Evolutionary conservation across 1,284 basidiomycete genomes (phyloP), one percentile per base, ranked within the genome.

Genomic region (Sporisorium sorghi): DNA sequence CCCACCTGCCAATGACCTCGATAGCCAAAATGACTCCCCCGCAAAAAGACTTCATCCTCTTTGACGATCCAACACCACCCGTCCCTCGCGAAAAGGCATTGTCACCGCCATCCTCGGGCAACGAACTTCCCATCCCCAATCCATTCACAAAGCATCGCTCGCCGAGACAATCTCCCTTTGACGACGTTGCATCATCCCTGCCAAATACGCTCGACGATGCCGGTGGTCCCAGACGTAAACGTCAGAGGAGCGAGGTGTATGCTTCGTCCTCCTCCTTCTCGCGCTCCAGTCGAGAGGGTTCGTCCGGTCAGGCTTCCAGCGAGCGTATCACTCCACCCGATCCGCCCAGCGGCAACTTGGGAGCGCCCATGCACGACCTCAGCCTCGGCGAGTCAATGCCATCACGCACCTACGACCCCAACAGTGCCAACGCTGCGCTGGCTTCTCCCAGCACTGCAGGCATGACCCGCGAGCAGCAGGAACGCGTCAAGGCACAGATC

Each of bases 41-140:
- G 15, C 66, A 64, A 28, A 71, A 72, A 39, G 77, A 79, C 37
- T 79, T 79, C 42, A 67, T 79, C 37, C 73, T 79, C 58, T 79
- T 79, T 26, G 77, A 79, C 46, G 76, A 79, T n/a, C 61, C 64
- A 0, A 37, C 70, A 3, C 57, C 71, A 5, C 19, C 58, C 12
- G n/a, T 46, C 2, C 9, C 40, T 12, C 49, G 30, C 19, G 48
- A 44, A 9, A 55, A 57, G 14, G 19, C 50, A 23, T 43, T 47
- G 11, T 40, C 56, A 2, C 28, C 46, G 17, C 30, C 57, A 19
- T 68, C 61, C 7, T 39, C 66, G 8, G 12, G 7, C 35, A 50
- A n/a, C 23, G 39, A 58, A 9, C 32, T 55, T 21, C 56, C 56
- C 23, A 42, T 48, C 19, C 58, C 33, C 14, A 26, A 21, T 21